A percentile compares a stretch with the other conserved stretches of the same genome.
Conservation (phyloP, 2,329 filamentous ascomycete species). For the Fusarium vanettenii region DNA sequence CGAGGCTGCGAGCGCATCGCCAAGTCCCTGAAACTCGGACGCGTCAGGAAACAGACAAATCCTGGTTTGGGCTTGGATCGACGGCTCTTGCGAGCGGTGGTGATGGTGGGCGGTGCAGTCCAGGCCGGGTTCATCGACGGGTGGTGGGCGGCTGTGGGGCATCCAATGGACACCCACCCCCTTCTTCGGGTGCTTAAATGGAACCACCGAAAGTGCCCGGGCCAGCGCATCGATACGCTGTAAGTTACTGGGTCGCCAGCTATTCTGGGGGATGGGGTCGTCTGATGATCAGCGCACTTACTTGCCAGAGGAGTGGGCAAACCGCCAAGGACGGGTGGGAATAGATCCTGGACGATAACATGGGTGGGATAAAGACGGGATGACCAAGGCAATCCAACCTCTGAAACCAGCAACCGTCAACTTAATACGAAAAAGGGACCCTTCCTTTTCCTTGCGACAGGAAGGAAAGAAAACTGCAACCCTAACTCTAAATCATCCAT, state of each 20-base stretch:
- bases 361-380: conserved; percentile 5
- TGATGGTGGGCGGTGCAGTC: not conserved
- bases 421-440: conserved; percentile 21
- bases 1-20: conserved; percentile 27
- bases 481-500: conserved; percentile 26
- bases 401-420: conserved; percentile 15
- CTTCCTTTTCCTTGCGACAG: conserved; percentile 10
- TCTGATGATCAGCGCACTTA: conserved; percentile 11
- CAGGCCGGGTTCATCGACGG: conserved; percentile 6
- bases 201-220: conserved; percentile 10
- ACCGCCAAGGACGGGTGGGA: not conserved
- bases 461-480: conserved; percentile 11
- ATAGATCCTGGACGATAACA: conserved; percentile 19
- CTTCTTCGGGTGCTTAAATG: conserved; percentile 14
- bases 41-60: conserved; percentile 24
- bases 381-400: not conserved
- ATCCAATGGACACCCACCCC: not conserved
- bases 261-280: conserved; percentile 5
- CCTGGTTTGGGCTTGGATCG: conserved; percentile 36
- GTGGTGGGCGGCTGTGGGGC: not conserved
- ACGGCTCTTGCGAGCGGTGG: conserved; percentile 8
- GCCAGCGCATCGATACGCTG: conserved; percentile 1
- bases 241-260: not conserved
- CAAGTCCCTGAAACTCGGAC: conserved; percentile 40
- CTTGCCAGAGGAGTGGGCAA: too few relatives aligned